Base-by-base conservation (phyloP, 805 yeast species). In the Candida stauntonica region DNA sequence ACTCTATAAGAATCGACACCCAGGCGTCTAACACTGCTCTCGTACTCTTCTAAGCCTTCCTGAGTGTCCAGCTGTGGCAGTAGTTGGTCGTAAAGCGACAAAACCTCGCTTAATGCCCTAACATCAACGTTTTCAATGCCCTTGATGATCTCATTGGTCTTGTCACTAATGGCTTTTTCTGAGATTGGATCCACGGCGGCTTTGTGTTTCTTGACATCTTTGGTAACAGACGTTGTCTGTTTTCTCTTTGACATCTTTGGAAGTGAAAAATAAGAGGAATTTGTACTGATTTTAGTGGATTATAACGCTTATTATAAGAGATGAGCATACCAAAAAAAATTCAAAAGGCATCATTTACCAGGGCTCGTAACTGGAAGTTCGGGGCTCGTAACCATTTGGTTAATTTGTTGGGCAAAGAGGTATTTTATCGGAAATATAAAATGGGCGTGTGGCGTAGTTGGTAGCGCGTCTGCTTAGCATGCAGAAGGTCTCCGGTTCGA, bases 381-480 rank as follows among this genome's bases (percentile, higher is more conserved):
- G 15, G 24, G 7, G 24, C n/a, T n/a, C n/a, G n/a, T n/a, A n/a
- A n/a, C n/a, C n/a, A n/a, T n/a, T n/a, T n/a, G n/a, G n/a, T n/a
- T n/a, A n/a, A n/a, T n/a, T n/a, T n/a, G n/a, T n/a, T n/a, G n/a
- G n/a, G n/a, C n/a, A n/a, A n/a, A n/a, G n/a, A n/a, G n/a, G 24
- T 8, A 21, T 21, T 21, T 5, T 27, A 14, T 11, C 17, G 11
- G 5, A 11, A 4, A 9, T 18, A 7, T 17, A 24, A 38, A 6
- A 33, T 12, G 81, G 81, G 83, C 81, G 78, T 77, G 81, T 77
- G 83, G 82, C 82, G 82, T 73, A 77, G 82, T 77, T 75, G 82
- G 83, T 77, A 77, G 82, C 82, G 82, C 82, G 82, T 73, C 74
- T 78, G 75, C 81, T 75, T 77, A 75, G 81, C 81, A 76, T 75